Evolutionary conservation across 768 basidiomycete genomes (phyloP).

Genomic region (Xerocomellus intermedius): DNA sequence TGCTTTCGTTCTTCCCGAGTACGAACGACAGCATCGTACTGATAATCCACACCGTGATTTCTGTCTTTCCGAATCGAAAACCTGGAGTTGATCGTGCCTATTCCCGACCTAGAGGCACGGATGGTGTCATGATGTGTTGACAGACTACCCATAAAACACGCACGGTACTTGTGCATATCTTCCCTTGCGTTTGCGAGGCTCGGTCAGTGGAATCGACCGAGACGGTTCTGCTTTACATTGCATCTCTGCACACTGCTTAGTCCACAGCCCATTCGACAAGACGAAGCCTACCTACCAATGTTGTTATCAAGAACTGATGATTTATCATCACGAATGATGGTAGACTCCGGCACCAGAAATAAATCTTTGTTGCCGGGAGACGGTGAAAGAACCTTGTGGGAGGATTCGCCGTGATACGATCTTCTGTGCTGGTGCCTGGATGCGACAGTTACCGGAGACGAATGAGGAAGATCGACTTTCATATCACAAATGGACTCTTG

Average conservation of each 20-base stretch:
- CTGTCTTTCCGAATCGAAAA: conserved; percentile 64
- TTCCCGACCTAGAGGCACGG: conserved; percentile 20
- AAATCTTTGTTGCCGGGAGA: conserved; percentile 9
- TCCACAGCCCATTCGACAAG: neutral
- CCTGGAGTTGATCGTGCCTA: conserved; percentile 55
- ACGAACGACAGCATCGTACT: conserved; percentile 78
- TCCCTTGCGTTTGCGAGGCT: conserved; percentile 53
- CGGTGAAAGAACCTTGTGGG: conserved; percentile 2
- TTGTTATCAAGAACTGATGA: neutral
- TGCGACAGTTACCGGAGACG: neutral
- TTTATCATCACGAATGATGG: neutral
- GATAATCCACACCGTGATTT: conserved; percentile 65
- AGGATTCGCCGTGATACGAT: conserved; percentile 17
- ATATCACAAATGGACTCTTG: conserved; percentile 2
- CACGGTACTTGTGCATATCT: conserved; percentile 49
- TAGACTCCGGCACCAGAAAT: conserved; percentile 1
- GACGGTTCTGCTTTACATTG: conserved; percentile 11
- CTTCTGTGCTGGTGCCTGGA: conserved; percentile 14
- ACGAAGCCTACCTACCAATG: conserved; percentile 12
- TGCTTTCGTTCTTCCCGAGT: conserved; percentile 57
- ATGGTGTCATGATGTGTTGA: neutral
- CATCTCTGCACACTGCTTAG: conserved; percentile 12
- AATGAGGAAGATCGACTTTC: neutral
- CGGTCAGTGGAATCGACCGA: conserved; percentile 10
- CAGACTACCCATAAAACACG: conserved; percentile 10